These are phyloP conservation scores for Yamadazyma takamatsuzukensis DNA, from an alignment of 805 yeast species.

Conservation along the genomic window DNA sequence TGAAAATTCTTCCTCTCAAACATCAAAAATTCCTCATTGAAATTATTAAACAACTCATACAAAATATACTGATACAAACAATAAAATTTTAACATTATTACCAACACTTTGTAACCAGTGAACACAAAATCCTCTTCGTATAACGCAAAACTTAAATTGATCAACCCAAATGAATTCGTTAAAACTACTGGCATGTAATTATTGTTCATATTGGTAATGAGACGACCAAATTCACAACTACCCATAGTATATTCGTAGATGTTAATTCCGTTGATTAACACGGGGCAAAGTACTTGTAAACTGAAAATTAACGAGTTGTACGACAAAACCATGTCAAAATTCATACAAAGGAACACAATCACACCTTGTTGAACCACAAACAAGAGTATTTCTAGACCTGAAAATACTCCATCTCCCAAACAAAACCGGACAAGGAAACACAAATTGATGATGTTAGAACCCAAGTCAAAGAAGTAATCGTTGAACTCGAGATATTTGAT, in stretches of 20 bases:
- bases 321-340: neutral
- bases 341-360: conserved; percentile 6
- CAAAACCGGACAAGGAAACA: conserved; percentile 27
- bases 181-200: conserved; percentile 33
- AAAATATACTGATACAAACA: conserved; percentile 31
- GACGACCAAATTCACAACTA: neutral
- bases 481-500: neutral
- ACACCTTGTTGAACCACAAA: conserved; percentile 18
- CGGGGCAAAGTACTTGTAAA: conserved; percentile 13
- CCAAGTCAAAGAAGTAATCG: conserved; percentile 13
- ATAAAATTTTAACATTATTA: conserved; percentile 28
- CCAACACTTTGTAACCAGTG: conserved; percentile 17
- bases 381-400: conserved; percentile 18
- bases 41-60: conserved; percentile 18
- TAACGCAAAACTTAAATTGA: conserved; percentile 17
- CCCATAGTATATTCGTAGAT: conserved; percentile 5
- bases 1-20: neutral
- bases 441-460: conserved; percentile 24
- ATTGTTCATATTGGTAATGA: conserved; percentile 26
- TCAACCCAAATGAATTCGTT: conserved; percentile 29
- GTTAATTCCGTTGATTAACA: conserved; percentile 9
- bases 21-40: conserved; percentile 1
- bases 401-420: conserved; percentile 7
- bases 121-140: conserved; percentile 1
- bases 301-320: conserved; percentile 1